Conservation (phyloP, 768 basidiomycete species). For the Termitomyces titanicus region DNA sequence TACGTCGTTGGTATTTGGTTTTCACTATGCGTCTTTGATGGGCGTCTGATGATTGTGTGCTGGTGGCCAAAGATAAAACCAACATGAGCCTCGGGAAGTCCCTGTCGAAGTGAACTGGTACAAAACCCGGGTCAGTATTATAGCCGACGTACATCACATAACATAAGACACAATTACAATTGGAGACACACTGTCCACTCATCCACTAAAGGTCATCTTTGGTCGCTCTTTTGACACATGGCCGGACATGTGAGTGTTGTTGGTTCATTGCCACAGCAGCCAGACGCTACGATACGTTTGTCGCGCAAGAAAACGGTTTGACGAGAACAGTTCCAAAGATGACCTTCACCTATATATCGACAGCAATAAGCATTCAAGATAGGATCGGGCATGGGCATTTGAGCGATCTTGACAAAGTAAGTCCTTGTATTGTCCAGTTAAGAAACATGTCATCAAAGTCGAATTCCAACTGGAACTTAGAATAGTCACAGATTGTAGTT, state of each 20-base stretch:
- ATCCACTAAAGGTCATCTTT: slow-evolving; percentile 39
- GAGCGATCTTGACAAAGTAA: not conserved
- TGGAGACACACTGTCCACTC: too few species aligned
- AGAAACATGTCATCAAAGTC: too few species aligned
- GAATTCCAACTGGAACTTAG: too few species aligned
- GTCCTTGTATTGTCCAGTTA: too few species aligned
- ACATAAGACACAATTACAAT: slow-evolving; percentile 26
- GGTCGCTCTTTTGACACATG: slow-evolving; percentile 36
- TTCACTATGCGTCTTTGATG: too few species aligned
- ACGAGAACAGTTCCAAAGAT: not conserved
- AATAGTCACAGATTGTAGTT: too few species aligned
- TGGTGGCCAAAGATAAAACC: not conserved
- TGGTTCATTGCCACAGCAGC: slow-evolving; percentile 2
- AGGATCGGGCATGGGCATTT: too few species aligned
- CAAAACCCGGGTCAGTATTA: slow-evolving; percentile 20
- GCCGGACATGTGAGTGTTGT: too few species aligned
- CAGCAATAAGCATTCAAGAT: not conserved
- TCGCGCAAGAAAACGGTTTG: not conserved
- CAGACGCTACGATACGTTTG: not conserved
- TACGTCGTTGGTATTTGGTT: not conserved
- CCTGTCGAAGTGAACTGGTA: not conserved
- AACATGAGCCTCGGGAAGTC: too few species aligned
- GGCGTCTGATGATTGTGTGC: too few species aligned
- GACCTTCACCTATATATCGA: too few species aligned
- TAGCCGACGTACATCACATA: slow-evolving; percentile 22